phyloP scores from a whole-genome alignment of 768 basidiomycete genomes.

The Roridomyces roridus region DNA sequence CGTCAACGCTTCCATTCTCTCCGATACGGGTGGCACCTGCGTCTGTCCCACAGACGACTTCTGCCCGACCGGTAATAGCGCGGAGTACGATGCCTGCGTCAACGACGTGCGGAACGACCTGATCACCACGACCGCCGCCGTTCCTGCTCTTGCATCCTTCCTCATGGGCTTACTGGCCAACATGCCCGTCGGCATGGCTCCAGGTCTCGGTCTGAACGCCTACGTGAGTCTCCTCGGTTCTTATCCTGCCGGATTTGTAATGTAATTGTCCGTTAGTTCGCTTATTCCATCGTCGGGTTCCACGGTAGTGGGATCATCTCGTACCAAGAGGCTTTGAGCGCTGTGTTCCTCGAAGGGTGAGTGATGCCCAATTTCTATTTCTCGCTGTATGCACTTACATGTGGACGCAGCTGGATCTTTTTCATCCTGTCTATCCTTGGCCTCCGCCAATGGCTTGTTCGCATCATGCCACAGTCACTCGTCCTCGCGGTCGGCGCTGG shows the following conservation, averaged over 20 bases:
- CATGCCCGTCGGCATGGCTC: conserved; percentile 86
- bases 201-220: conserved; percentile 84
- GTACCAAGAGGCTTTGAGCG: conserved; percentile 81
- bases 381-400: background rate
- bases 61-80: conserved; percentile 50
- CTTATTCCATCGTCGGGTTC: conserved; percentile 88
- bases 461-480: conserved; percentile 88
- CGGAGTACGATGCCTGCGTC: conserved; percentile 61
- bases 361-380: no score
- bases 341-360: conserved; percentile 88
- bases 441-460: conserved; percentile 87
- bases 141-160: conserved; percentile 75
- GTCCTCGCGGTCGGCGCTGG: conserved; percentile 86
- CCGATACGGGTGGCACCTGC: conserved; percentile 82
- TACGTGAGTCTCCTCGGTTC: conserved; percentile 57
- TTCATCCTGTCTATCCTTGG: conserved; percentile 80
- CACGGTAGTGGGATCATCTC: conserved; percentile 76
- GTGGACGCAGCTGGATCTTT: conserved; percentile 72
- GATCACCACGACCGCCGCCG: conserved; percentile 82
- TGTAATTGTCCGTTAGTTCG: conserved; percentile 58
- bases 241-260: background rate
- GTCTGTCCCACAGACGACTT: conserved; percentile 68
- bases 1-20: conserved; percentile 83
- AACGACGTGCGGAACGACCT: conserved; percentile 74
- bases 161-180: conserved; percentile 88